A percentile compares a stretch with the other conserved stretches of the same genome.
Evolutionary conservation across 2,329 filamentous ascomycete genomes (phyloP).

Genomic region (Phyllosticta paracitricarpa): DNA sequence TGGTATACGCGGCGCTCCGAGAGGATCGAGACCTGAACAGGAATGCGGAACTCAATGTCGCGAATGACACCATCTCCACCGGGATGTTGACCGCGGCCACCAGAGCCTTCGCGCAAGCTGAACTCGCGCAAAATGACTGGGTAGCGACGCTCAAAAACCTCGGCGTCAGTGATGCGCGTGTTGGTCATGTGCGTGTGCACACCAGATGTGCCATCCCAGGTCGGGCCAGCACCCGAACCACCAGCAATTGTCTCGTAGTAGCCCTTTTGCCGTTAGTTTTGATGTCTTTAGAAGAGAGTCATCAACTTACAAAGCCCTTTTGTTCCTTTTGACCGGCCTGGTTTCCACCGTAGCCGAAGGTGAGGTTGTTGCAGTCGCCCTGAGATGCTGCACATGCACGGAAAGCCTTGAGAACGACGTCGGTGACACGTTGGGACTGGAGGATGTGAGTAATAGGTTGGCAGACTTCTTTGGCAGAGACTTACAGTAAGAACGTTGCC

Average conservation of each 20-base stretch:
- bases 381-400: conserved; percentile 68
- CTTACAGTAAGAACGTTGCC: conserved; percentile 63
- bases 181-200: conserved; percentile 86
- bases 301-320: conserved; percentile 53
- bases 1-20: conserved; percentile 66
- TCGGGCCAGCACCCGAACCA: conserved; percentile 61
- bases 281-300: not conserved
- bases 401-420: conserved; percentile 75
- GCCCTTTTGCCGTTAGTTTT: conserved; percentile 30
- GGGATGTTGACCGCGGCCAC: conserved; percentile 53
- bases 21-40: conserved; percentile 68
- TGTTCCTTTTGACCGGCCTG: conserved; percentile 46
- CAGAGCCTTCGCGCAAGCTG: conserved; percentile 51
- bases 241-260: conserved; percentile 83
- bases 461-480: not conserved
- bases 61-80: conserved; percentile 71
- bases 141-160: conserved; percentile 69
- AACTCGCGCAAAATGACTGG: conserved; percentile 66
- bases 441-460: not conserved
- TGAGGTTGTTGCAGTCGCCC: conserved; percentile 76
- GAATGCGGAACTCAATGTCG: conserved; percentile 73
- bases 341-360: conserved; percentile 71
- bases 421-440: conserved; percentile 63
- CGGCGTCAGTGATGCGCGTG: conserved; percentile 70
- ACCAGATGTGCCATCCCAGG: conserved; percentile 63